Evolutionary conservation across 371 early-diverging fungal species (phyloP), one percentile per base, ranked within the genome.

Genomic region (Batkoa obscura): DNA sequence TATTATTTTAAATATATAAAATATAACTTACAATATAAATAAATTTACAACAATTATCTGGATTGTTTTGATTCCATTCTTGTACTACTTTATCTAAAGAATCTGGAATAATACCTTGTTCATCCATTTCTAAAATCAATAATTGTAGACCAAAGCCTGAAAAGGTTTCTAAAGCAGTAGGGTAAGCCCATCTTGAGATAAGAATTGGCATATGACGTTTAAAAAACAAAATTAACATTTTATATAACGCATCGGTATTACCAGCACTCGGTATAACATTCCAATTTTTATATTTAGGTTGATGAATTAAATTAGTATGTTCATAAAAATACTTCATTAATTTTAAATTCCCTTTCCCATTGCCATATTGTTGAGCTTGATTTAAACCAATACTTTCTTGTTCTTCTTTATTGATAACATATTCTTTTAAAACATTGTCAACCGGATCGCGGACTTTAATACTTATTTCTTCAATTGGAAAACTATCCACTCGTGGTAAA

Each of bases 151-250:
- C 79, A 52, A 78, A 61, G 13, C 83, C 83, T 4, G 67, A 64
- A 33, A 87, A 62, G 30, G 76, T 80, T 30, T 84, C 81, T 2
- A 88, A 66, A 10, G 73, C 72, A n/a, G 85, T 78, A 36, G 83
- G 82, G 53, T 88, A 88, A 31, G 81, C 74, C 69, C 87, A 87
- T 23, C 76, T 68, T 55, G 86, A 84, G 33, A 84, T 71, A 49
- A 85, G 60, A 35, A 86, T 56, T 49, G 66, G 61, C 56, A 83
- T 81, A 35, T 64, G 66, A 59, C 68, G 56, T 37, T 62, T 67
- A 45, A 84, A 66, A 43, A 87, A 64, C 71, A 56, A 58, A 17
- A 51, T 10, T 13, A 69, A 36, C 10, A 70, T 71, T 65, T 83
- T 83, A 31, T 76, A 69, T 36, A 81, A 68, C 23, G 79, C 65